Evolutionary conservation across 179 eudicot genomes (phyloP).

Genomic region (Sideroxylon spinosum): DNA sequence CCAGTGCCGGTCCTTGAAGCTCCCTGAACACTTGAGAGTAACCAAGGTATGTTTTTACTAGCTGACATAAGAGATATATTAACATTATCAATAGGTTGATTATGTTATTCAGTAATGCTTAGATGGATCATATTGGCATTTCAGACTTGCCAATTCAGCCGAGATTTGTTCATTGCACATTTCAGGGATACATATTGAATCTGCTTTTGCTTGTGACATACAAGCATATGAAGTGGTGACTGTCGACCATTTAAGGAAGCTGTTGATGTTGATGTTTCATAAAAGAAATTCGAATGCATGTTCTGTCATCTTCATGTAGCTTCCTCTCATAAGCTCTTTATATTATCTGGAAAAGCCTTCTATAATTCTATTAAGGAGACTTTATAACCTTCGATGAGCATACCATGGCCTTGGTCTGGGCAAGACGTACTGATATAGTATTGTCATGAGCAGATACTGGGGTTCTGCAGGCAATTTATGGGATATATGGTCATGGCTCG

Average conservation of each 20-base stretch:
- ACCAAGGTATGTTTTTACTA: conserved; percentile 45
- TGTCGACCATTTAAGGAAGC: not conserved
- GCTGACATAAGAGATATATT: not conserved
- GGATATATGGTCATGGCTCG: too few relatives aligned
- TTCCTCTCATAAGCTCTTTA: not conserved
- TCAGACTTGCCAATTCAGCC: not conserved
- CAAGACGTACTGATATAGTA: too few relatives aligned
- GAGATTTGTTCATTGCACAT: not conserved
- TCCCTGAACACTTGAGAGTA: conserved; percentile 70
- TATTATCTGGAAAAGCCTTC: not conserved
- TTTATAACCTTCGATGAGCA: too few relatives aligned
- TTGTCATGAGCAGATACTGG: too few relatives aligned
- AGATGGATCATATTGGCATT: not conserved
- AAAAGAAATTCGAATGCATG: not conserved
- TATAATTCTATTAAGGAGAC: too few relatives aligned
- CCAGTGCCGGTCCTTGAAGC: conserved; percentile 73
- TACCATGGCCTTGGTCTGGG: too few relatives aligned
- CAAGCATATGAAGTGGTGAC: not conserved
- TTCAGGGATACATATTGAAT: conserved; percentile 3
- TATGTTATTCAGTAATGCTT: not conserved
- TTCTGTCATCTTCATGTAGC: not conserved
- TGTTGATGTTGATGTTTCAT: not conserved
- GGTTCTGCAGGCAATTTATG: too few relatives aligned
- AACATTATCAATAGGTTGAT: not conserved
- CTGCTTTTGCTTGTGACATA: not conserved